Percentiles rank a stretch among this genome's conserved stretches.
Evolutionary conservation across 116 monocot genomes (phyloP).

Genomic region (Zostera marina): DNA sequence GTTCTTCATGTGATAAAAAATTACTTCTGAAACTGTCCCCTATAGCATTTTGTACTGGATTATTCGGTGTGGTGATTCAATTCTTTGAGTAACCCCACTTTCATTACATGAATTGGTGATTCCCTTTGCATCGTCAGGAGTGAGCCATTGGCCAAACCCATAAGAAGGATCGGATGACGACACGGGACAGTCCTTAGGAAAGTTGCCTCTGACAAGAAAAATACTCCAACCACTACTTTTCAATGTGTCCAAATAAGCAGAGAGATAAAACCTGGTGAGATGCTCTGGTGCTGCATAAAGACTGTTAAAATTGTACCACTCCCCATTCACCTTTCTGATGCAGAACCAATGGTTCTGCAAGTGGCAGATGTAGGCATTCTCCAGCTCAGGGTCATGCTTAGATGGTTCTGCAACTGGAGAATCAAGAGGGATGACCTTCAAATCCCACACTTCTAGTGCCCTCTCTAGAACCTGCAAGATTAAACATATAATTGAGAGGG

Average conservation of each 20-base stretch:
- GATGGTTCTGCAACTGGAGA: constrained; percentile 55
- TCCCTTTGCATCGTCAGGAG: constrained; percentile 70
- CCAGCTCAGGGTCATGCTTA: constrained; percentile 56
- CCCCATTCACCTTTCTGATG: constrained; percentile 79
- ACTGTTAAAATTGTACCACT: constrained; percentile 97
- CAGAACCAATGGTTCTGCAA: constrained; percentile 88
- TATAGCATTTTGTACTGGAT: constrained; percentile 4
- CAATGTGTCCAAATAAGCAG: constrained; percentile 73
- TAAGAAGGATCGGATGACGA: constrained; percentile 39
- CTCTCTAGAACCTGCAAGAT: constrained; percentile 59
- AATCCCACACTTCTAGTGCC: constrained; percentile 81
- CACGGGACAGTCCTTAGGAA: constrained; percentile 76
- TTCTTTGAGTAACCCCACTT: constrained; percentile 5
- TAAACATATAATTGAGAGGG: neutral
- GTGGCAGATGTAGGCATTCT: constrained; percentile 86
- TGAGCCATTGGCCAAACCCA: constrained; percentile 79
- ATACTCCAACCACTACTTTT: constrained; percentile 84
- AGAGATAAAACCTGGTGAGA: constrained; percentile 79
- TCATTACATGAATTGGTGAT: constrained; percentile 68
- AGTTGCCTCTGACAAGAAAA: constrained; percentile 71
- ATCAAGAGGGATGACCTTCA: constrained; percentile 61
- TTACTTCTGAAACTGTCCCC: too few relatives aligned
- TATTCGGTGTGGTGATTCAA: neutral
- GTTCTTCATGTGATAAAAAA: too few relatives aligned
- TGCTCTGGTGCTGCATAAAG: constrained; percentile 92